Evolutionary conservation across 345 rosid genomes (phyloP).

Genomic region (Moricandia moricandioides): DNA sequence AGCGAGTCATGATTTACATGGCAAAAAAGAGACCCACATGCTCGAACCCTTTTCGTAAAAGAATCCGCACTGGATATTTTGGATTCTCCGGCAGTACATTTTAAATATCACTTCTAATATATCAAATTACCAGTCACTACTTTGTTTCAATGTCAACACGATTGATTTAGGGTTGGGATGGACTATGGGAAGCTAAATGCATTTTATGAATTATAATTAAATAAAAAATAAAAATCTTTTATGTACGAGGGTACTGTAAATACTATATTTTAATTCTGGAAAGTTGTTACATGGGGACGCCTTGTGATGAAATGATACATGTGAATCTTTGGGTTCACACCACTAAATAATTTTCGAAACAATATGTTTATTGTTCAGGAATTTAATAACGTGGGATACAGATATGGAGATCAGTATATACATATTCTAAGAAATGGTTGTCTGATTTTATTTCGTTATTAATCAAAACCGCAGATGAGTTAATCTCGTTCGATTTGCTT

Average conservation of each 20-base stretch:
- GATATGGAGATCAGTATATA: neutral
- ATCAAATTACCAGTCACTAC: neutral
- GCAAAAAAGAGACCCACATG: too few species aligned
- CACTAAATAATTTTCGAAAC: neutral
- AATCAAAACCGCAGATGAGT: neutral
- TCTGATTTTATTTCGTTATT: neutral
- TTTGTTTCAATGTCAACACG: neutral
- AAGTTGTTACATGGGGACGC: neutral
- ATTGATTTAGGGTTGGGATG: neutral
- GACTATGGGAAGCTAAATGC: neutral
- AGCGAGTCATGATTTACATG: too few species aligned
- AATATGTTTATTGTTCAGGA: neutral
- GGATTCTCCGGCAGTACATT: neutral
- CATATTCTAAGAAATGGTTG: neutral
- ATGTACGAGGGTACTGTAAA: neutral
- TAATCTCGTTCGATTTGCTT: neutral
- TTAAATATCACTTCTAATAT: neutral
- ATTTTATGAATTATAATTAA: neutral
- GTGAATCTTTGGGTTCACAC: slow-evolving; percentile 32
- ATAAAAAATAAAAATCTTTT: neutral
- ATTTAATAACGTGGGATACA: slow-evolving; percentile 7
- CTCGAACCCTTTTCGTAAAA: too few species aligned
- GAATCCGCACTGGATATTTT: too few species aligned
- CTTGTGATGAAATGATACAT: slow-evolving; percentile 13
- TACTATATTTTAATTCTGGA: neutral